phyloP scores from a whole-genome alignment of 2,329 filamentous ascomycete genomes.

The Aspergillus ochraceus region DNA sequence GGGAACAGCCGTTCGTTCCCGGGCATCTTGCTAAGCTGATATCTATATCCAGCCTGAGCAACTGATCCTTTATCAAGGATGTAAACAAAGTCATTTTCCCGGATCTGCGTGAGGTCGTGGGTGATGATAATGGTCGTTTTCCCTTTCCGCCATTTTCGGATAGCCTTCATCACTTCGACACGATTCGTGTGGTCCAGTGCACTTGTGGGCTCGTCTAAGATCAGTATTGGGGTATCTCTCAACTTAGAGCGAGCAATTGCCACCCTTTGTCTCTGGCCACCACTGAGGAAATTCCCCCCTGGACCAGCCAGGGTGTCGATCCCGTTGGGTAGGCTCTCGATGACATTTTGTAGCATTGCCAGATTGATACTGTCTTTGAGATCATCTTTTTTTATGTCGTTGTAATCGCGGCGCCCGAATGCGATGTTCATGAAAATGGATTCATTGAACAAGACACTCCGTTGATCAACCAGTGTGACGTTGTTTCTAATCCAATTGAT shows the following conservation, averaged over 20 bases:
- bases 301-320: slow-evolving; percentile 70
- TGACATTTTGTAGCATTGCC: slow-evolving; percentile 67
- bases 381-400: slow-evolving; percentile 52
- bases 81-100: slow-evolving; percentile 72
- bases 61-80: slow-evolving; percentile 71
- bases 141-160: slow-evolving; percentile 72
- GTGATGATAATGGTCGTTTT: slow-evolving; percentile 94
- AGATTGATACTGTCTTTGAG: slow-evolving; percentile 64
- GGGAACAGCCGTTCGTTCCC: slow-evolving; percentile 25
- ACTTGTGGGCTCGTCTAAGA: slow-evolving; percentile 87
- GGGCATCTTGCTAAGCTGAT: slow-evolving; percentile 49
- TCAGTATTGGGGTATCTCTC: slow-evolving; percentile 74
- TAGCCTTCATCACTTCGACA: slow-evolving; percentile 67
- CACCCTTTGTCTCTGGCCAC: slow-evolving; percentile 80
- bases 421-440: slow-evolving; percentile 76
- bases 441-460: slow-evolving; percentile 77
- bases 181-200: slow-evolving; percentile 76
- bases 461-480: slow-evolving; percentile 79
- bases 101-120: slow-evolving; percentile 79
- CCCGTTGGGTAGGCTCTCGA: slow-evolving; percentile 67
- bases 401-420: slow-evolving; percentile 60
- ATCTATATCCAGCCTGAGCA: slow-evolving; percentile 67
- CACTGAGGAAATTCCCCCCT: slow-evolving; percentile 72
- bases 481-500: slow-evolving; percentile 73
- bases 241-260: slow-evolving; percentile 77